phyloP scores from a whole-genome alignment of 2,329 filamentous ascomycete species.

The Proliferodiscus dingleyae region DNA sequence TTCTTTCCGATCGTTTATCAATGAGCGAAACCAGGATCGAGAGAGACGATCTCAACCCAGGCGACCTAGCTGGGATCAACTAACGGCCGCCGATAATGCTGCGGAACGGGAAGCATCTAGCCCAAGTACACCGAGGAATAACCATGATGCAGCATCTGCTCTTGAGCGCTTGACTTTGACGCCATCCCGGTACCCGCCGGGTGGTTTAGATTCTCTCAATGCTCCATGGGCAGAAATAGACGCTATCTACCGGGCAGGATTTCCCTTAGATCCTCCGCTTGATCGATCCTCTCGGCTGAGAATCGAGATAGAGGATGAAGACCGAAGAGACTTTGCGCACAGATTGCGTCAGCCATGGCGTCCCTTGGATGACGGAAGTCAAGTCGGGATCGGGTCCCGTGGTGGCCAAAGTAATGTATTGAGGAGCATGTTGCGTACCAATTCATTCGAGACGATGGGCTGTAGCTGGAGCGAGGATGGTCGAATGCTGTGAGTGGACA shows the following conservation, averaged over 20 bases:
- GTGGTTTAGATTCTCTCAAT: constrained; percentile 26
- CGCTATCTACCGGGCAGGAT: constrained; percentile 35
- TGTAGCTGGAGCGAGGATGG: constrained; percentile 60
- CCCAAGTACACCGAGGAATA: constrained; percentile 8
- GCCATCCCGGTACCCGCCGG: constrained; percentile 22
- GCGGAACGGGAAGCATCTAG: constrained; percentile 16
- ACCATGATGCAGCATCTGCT: constrained; percentile 23
- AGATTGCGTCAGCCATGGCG: constrained; percentile 27
- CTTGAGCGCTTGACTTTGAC: constrained; percentile 23
- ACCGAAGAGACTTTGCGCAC: constrained; percentile 29
- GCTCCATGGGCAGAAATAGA: constrained; percentile 40
- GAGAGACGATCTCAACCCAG: constrained; percentile 26
- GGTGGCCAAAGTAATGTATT: constrained; percentile 26
- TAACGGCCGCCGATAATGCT: constrained; percentile 22
- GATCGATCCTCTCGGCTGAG: constrained; percentile 24
- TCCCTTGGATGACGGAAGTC: constrained; percentile 15
- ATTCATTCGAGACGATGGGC: constrained; percentile 56
- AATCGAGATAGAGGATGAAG: constrained; percentile 27
- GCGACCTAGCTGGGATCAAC: constrained; percentile 23
- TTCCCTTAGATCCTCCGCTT: constrained; percentile 23
- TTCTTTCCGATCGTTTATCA: constrained; percentile 31
- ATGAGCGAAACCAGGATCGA: constrained; percentile 32
- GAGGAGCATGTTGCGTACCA: constrained; percentile 33
- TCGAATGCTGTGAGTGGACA: constrained; percentile 47
- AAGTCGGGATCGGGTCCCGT: constrained; percentile 23